Percentiles rank a stretch among this genome's conserved stretches.
phyloP scores from a whole-genome alignment of 2,329 filamentous ascomycete genomes.

The Aspergillus flavus region DNA sequence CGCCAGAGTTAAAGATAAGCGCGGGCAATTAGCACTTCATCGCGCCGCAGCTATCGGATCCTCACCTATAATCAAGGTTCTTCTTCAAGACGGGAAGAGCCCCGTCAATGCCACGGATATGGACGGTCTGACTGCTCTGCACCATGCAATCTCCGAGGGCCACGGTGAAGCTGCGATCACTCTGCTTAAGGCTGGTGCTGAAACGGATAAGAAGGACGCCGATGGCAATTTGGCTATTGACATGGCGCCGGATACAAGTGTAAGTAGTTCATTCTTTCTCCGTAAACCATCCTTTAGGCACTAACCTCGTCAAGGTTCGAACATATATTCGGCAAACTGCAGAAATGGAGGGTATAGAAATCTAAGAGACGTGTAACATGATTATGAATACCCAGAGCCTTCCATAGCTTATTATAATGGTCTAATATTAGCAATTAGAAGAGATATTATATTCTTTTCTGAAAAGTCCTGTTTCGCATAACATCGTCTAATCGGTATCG shows the following conservation, averaged over 20 bases:
- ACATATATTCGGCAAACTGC: slow-evolving; percentile 76
- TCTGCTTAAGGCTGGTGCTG: slow-evolving; percentile 81
- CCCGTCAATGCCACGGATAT: slow-evolving; percentile 82
- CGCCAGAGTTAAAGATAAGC: slow-evolving; percentile 77
- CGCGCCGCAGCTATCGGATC: slow-evolving; percentile 88
- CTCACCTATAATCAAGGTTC: slow-evolving; percentile 78
- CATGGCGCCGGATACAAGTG: slow-evolving; percentile 82
- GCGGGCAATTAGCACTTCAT: slow-evolving; percentile 89
- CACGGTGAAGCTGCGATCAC: slow-evolving; percentile 80
- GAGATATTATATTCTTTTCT: slow-evolving; percentile 5
- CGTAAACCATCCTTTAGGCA: background rate
- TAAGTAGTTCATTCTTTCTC: slow-evolving; percentile 44
- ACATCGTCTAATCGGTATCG: slow-evolving; percentile 14
- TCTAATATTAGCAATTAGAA: slow-evolving; percentile 4
- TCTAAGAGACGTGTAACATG: background rate
- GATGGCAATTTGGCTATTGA: slow-evolving; percentile 75
- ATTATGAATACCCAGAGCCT: background rate
- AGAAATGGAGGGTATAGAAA: slow-evolving; percentile 80
- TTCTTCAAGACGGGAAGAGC: slow-evolving; percentile 73
- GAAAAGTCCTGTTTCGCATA: slow-evolving; percentile 15
- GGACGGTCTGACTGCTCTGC: slow-evolving; percentile 83
- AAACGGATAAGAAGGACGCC: slow-evolving; percentile 73
- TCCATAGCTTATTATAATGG: background rate
- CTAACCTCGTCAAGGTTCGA: slow-evolving; percentile 58
- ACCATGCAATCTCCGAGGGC: slow-evolving; percentile 67